A percentile compares a stretch with the other conserved stretches of the same genome.
Evolutionary conservation across 495 filamentous ascomycete species (phyloP).

Genomic region (Ramalina peruviana): DNA sequence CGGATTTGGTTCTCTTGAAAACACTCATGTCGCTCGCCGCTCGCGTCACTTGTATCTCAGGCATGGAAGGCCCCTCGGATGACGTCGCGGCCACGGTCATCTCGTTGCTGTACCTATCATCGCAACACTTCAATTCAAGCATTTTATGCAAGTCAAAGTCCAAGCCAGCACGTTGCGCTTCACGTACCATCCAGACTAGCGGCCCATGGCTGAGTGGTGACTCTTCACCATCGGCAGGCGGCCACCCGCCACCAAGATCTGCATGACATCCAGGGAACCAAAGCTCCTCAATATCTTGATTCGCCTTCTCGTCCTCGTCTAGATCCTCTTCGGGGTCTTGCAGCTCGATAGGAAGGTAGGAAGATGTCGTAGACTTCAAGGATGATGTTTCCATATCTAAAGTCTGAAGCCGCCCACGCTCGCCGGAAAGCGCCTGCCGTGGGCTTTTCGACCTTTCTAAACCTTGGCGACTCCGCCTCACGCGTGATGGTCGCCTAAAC

Average conservation of each 20-base stretch:
- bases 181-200: slow-evolving; percentile 72
- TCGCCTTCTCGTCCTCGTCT: slow-evolving; percentile 41
- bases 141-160: slow-evolving; percentile 57
- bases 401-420: not conserved
- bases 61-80: not conserved
- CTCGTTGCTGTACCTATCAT: slow-evolving; percentile 23
- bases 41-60: slow-evolving; percentile 8
- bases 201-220: slow-evolving; percentile 58
- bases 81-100: not conserved
- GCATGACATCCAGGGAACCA: slow-evolving; percentile 79
- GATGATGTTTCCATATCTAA: slow-evolving; percentile 18
- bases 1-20: slow-evolving; percentile 9
- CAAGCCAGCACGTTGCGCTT: slow-evolving; percentile 61
- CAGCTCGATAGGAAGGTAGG: slow-evolving; percentile 23
- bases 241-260: slow-evolving; percentile 80
- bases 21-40: slow-evolving; percentile 2
- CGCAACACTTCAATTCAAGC: slow-evolving; percentile 47
- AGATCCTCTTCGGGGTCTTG: slow-evolving; percentile 23
- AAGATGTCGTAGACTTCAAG: slow-evolving; percentile 28
- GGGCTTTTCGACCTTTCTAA: not conserved
- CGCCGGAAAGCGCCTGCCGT: not conserved
- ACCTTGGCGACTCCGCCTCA: not conserved
- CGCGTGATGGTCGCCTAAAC: slow-evolving; percentile 11
- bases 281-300: slow-evolving; percentile 57
- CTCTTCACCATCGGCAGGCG: slow-evolving; percentile 38